Evolutionary conservation across 2,329 filamentous ascomycete species (phyloP).

Genomic region (Venturia nashicola): DNA sequence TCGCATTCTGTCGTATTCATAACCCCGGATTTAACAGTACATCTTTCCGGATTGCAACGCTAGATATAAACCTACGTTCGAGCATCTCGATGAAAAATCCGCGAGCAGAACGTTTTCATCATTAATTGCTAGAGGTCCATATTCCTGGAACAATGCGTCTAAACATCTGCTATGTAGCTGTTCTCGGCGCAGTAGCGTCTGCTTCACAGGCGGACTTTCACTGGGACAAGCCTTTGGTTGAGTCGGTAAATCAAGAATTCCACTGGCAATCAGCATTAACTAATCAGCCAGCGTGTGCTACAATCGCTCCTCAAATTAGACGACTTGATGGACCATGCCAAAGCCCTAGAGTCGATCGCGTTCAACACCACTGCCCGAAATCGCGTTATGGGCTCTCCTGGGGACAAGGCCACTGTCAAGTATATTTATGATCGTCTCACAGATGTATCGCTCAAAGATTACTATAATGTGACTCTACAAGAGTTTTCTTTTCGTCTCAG

Average conservation of each 20-base stretch:
- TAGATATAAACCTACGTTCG: neutral
- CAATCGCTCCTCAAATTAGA: conserved; percentile 15
- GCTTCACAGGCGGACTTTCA: neutral
- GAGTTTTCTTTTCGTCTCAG: conserved; percentile 17
- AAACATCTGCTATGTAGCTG: neutral
- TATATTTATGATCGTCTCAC: conserved; percentile 23
- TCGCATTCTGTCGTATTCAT: neutral
- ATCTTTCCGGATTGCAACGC: neutral
- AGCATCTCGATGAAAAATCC: neutral
- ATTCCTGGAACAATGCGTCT: neutral
- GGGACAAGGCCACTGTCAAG: conserved; percentile 27
- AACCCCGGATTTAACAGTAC: neutral
- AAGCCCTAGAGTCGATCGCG: conserved; percentile 25
- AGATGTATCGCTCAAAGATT: conserved; percentile 20
- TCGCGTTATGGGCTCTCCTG: conserved; percentile 24
- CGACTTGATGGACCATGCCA: conserved; percentile 19
- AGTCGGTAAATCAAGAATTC: neutral
- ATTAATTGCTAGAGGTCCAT: neutral
- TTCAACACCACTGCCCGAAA: conserved; percentile 24
- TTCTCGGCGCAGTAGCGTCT: neutral
- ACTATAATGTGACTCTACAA: conserved; percentile 26
- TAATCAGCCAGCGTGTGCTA: neutral
- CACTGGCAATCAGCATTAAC: neutral
- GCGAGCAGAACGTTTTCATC: too few species aligned
- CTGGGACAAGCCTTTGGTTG: neutral